Conservation (phyloP, 768 basidiomycete species). For the Pulveroboletus frians region DNA sequence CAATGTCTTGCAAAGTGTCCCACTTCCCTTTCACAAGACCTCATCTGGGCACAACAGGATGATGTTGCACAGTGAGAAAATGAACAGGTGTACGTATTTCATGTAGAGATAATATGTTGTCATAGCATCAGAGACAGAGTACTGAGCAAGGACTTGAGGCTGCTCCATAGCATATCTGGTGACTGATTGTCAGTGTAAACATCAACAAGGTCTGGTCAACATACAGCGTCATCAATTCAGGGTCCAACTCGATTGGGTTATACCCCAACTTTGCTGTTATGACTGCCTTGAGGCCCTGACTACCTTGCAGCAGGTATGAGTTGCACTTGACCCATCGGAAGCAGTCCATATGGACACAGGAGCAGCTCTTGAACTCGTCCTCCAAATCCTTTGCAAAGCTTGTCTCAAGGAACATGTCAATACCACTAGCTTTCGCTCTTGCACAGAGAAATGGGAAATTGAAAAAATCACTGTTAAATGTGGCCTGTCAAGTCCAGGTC, state of each 20-base stretch:
- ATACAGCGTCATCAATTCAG: constrained; percentile 98
- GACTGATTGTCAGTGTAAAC: neutral
- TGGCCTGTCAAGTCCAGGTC: no score
- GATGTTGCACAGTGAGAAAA: constrained; percentile 98
- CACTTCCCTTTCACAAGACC: constrained; percentile 91
- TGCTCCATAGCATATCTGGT: constrained; percentile 91
- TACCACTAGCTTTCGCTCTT: constrained; percentile 78
- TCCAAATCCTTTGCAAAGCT: constrained; percentile 90
- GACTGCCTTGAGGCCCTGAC: constrained; percentile 97
- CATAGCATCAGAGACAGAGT: constrained; percentile 99
- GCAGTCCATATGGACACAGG: constrained; percentile 97
- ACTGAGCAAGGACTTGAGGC: constrained; percentile 90
- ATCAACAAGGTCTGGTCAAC: constrained; percentile 26
- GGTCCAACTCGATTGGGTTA: constrained; percentile 94
- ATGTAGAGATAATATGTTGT: constrained; percentile 99
- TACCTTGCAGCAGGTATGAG: constrained; percentile 96
- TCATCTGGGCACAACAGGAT: constrained; percentile 97
- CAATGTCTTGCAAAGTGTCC: constrained; percentile 94
- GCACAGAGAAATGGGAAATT: constrained; percentile 97
- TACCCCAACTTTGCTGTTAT: constrained; percentile 96
- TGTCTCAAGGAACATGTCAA: constrained; percentile 94
- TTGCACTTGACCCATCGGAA: constrained; percentile 99
- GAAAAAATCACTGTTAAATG: constrained; percentile 99
- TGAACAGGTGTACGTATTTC: constrained; percentile 99
- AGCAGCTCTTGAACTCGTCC: constrained; percentile 90